Evolutionary conservation across 768 basidiomycete species (phyloP).

Genomic region (Nidula microcarpa): DNA sequence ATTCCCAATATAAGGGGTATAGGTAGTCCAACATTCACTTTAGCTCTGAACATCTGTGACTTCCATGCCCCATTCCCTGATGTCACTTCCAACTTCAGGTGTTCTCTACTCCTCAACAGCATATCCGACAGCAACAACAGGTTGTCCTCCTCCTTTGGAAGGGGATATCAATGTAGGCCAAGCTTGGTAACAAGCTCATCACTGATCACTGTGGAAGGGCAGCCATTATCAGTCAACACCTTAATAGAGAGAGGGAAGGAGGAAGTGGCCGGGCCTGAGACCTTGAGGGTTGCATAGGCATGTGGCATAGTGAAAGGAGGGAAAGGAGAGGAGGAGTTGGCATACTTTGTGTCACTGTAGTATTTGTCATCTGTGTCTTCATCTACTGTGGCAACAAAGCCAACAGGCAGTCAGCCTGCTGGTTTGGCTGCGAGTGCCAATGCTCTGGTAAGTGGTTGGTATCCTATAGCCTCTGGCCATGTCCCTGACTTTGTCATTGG

Average conservation of each 20-base stretch:
- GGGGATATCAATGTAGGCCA: constrained; percentile 4
- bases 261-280: constrained; percentile 1
- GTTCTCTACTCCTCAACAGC: background rate
- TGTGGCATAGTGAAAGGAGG: constrained; percentile 1
- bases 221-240: constrained; percentile 13
- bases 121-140: background rate
- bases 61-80: constrained; percentile 6
- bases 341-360: background rate
- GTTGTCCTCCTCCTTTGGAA: background rate
- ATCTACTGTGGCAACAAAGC: background rate
- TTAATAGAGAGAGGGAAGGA: constrained; percentile 3
- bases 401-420: too few relatives aligned
- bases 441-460: constrained; percentile 3
- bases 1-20: constrained; percentile 12
- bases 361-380: background rate
- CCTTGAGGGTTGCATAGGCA: background rate
- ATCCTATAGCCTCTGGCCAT: constrained; percentile 3
- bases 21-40: constrained; percentile 8
- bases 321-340: background rate
- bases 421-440: background rate
- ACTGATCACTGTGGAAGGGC: constrained; percentile 16
- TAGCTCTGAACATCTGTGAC: constrained; percentile 4
- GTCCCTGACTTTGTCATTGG: constrained; percentile 1
- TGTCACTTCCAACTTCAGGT: constrained; percentile 6
- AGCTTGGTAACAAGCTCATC: constrained; percentile 6